A percentile compares a stretch with the other conserved stretches of the same genome.
phyloP scores from a whole-genome alignment of 768 basidiomycete genomes.

The Heimioporus sp. region DNA sequence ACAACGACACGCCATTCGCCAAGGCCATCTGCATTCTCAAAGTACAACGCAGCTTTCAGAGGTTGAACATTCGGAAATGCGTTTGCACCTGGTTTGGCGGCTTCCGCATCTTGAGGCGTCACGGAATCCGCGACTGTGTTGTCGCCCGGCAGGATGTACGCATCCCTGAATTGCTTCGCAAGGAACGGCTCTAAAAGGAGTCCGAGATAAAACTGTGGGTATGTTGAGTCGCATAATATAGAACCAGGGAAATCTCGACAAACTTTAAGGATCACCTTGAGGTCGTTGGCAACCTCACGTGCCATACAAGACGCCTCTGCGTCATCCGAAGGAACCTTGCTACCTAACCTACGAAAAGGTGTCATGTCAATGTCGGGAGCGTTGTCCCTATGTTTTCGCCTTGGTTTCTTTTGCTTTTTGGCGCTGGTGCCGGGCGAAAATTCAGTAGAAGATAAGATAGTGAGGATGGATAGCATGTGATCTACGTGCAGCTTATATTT shows the following conservation, averaged over 20 bases:
- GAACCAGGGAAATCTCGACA: background rate
- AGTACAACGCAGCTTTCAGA: constrained; percentile 59
- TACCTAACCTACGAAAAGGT: constrained; percentile 30
- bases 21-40: constrained; percentile 56
- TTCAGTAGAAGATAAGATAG: too few species aligned
- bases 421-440: too few species aligned
- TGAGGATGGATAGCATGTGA: too few species aligned
- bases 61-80: constrained; percentile 51
- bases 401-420: constrained; percentile 30
- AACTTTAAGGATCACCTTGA: constrained; percentile 32
- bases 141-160: constrained; percentile 4
- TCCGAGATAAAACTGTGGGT: constrained; percentile 24
- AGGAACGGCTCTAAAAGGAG: constrained; percentile 18
- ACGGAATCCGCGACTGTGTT: background rate
- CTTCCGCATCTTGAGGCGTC: background rate
- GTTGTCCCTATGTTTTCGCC: constrained; percentile 13
- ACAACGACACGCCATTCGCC: constrained; percentile 65
- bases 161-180: constrained; percentile 3
- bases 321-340: constrained; percentile 22
- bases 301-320: constrained; percentile 18
- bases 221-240: background rate
- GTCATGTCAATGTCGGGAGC: constrained; percentile 20
- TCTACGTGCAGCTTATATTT: too few species aligned
- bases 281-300: constrained; percentile 17
- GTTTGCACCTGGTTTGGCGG: constrained; percentile 13